Evolutionary conservation across 345 rosid species (phyloP), one percentile per base, ranked within the genome.

Genomic region (Citrus inodora): DNA sequence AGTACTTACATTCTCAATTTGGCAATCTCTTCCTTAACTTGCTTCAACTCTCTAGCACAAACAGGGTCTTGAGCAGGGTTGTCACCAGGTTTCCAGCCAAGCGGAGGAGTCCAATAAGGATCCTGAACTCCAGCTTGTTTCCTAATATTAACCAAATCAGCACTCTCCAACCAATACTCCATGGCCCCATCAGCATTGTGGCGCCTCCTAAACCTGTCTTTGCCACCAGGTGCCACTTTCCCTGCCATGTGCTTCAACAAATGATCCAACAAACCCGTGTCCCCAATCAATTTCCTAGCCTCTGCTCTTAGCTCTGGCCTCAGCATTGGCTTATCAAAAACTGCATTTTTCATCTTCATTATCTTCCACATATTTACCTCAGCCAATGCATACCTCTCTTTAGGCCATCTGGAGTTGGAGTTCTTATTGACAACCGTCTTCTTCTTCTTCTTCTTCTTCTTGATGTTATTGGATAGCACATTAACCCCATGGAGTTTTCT

Each of bases 221-320:
- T 84, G 17, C 94, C 96, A 1, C 97, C 98, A 8, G 99, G 98
- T 4, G 97, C 98, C 81, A 91, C 92, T 82, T 92, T 93, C 73
- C 97, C 98, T 0, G 97, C 88, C 99, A 97, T 97, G 83, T 97
- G 98, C 86, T 97, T 97, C 77, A 94, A 87, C 87, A 97, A 78
- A 89, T 97, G 98, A 78, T 97, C 98, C 77, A 94, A 73, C 24
- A 97, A 84, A 77, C 99, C 99, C 1, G 99, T 97, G 79, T 97
- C 99, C 1, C 99, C 99, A 0, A 97, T 94, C 78, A 91, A 77
- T 90, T 88, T 97, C 82, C 99, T 88, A 2, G 98, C 96, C 78
- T 92, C 92, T 40, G 83, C 48, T 82, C 98, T 86, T 79, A 97
- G 78, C 59, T 80, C 93, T 25, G 93, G 87, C 90, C 99, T 93